Conservation (phyloP, 164 flowering plant genomes). For the Sextonia rubra region DNA sequence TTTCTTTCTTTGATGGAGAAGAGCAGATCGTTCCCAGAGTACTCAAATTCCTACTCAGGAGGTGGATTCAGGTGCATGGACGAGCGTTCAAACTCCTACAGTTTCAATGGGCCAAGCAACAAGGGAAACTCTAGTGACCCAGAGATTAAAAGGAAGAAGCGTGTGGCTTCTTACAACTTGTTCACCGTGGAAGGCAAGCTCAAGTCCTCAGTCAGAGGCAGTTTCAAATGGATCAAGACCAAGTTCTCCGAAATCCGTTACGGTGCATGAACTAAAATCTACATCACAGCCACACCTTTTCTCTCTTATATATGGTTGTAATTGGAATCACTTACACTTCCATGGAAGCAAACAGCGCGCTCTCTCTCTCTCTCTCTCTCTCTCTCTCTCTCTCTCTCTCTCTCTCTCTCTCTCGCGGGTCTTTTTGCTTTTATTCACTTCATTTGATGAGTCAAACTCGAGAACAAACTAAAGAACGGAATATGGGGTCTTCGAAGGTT, state of each 20-base stretch:
- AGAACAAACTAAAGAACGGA: neutral
- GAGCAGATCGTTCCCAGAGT: conserved; percentile 54
- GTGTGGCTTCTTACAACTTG: conserved; percentile 54
- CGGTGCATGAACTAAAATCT: conserved; percentile 8
- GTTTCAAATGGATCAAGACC: conserved; percentile 78
- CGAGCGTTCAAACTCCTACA: conserved; percentile 35
- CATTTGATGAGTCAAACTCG: neutral
- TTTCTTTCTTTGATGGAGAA: conserved; percentile 39
- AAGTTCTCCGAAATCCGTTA: conserved; percentile 47
- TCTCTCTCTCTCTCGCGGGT: neutral
- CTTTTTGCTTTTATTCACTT: too few species aligned
- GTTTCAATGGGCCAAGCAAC: conserved; percentile 50
- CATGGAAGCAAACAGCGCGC: neutral
- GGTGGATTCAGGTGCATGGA: conserved; percentile 35
- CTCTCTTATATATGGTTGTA: neutral
- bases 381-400: neutral
- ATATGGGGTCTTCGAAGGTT: neutral
- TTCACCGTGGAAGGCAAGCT: conserved; percentile 54
- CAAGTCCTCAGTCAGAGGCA: conserved; percentile 43
- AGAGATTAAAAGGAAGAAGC: conserved; percentile 57
- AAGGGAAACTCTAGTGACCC: conserved; percentile 39
- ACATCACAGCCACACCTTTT: neutral
- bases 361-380: neutral
- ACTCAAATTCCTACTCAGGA: conserved; percentile 29
- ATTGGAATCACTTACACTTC: neutral